Base-by-base conservation (phyloP, 2,329 filamentous ascomycete species). In the Chaetomium olivaceum region DNA sequence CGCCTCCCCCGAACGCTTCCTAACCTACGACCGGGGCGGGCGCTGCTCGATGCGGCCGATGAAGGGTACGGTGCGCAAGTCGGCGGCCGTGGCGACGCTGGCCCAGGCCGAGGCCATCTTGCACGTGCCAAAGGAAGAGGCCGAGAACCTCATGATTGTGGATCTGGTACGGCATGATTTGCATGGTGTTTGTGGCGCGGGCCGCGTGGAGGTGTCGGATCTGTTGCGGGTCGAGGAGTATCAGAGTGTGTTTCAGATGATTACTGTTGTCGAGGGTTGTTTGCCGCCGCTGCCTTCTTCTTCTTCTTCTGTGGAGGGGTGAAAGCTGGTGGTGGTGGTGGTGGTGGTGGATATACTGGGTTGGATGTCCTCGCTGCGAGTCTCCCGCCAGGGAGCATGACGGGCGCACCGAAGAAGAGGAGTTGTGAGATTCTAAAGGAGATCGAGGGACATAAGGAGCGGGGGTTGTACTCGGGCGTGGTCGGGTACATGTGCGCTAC, bases 141-240 rank as follows among this genome's bases (percentile, higher is more conserved):
- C 94, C 0, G 94, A 98, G 80, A 98, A 98, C 74, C 84, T 98
- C 27, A 98, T 98, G 95, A 97, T 98, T 72, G 93, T 97, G 2
- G 94, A 98, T 76, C 83, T 98, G 0, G 95, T 97, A n/a, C 87
- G 94, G 0, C 94, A 98, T 74, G 94, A 98, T 76, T 81, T 98
- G 14, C 91, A 96, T 76, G 87, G 89, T n/a, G 88, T 96, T 9
- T 92, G 90, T 67, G 91, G 91, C 5, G 85, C 90, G 1, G 89
- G 88, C 0, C 85, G 86, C 65, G 92, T 97, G 0, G 76, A 80
- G 6, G 92, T 97, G 1, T 87, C 89, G 16, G 89, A 92, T 63
- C 80, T 97, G 27, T 90, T 97, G 80, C 85, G 88, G 65, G 90
- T 98, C 0, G 93, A 97, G 77, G 93, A 97, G 74, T 96, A 97